These are phyloP conservation scores for Lactifluus subvellereus DNA, from an alignment of 768 basidiomycete genomes.

Conservation along the genomic window DNA sequence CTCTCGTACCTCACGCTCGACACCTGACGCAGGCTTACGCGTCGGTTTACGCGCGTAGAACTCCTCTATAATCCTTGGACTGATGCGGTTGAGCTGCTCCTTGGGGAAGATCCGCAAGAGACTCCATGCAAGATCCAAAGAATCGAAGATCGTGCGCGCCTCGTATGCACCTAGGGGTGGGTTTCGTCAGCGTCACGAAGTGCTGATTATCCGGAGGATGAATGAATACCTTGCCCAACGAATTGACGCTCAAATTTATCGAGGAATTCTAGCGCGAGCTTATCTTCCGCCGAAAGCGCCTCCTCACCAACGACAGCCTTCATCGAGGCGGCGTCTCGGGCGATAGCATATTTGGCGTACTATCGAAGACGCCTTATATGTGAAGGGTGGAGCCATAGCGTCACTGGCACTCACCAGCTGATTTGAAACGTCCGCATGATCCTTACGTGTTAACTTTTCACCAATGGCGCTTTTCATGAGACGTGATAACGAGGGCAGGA, in stretches of 20 bases:
- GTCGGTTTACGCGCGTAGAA: slow-evolving; percentile 83
- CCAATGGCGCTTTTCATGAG: slow-evolving; percentile 99
- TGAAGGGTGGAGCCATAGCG: slow-evolving; percentile 18
- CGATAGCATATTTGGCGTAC: slow-evolving; percentile 99
- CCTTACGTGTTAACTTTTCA: slow-evolving; percentile 93
- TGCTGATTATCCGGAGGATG: not conserved
- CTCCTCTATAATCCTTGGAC: slow-evolving; percentile 91
- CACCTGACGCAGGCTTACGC: slow-evolving; percentile 54
- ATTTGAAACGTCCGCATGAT: slow-evolving; percentile 99
- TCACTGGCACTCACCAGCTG: slow-evolving; percentile 64
- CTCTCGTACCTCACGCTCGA: slow-evolving; percentile 33
- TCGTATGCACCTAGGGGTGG: slow-evolving; percentile 73
- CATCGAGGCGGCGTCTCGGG: slow-evolving; percentile 95
- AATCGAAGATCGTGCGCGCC: slow-evolving; percentile 93
- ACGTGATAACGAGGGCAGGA: slow-evolving; percentile 95
- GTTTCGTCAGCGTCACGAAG: slow-evolving; percentile 1
- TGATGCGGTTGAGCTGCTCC: slow-evolving; percentile 97
- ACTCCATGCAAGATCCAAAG: slow-evolving; percentile 95
- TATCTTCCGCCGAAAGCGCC: slow-evolving; percentile 90
- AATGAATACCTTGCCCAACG: slow-evolving; percentile 77
- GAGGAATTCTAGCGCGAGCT: slow-evolving; percentile 93
- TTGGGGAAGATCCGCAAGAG: slow-evolving; percentile 97
- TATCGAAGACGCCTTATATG: slow-evolving; percentile 32
- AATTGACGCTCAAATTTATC: slow-evolving; percentile 98
- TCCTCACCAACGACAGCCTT: slow-evolving; percentile 99